Evolutionary conservation across 1,139 yeast genomes (phyloP).

Genomic region (Candida sanyaensis): DNA sequence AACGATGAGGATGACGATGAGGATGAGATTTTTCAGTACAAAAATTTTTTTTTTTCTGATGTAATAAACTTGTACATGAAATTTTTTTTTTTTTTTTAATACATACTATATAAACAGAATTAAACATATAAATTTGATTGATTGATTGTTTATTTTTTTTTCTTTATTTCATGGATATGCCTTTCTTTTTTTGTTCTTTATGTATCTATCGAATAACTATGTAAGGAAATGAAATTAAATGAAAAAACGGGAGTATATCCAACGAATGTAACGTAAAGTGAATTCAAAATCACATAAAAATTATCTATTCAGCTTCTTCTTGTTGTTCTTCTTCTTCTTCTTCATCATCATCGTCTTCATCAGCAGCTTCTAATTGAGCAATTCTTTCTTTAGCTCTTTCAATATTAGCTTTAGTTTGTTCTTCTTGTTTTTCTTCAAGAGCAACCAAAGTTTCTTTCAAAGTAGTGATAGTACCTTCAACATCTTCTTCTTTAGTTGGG

Average conservation of each 20-base stretch:
- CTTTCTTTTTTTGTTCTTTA: not conserved
- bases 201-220: constrained; percentile 1
- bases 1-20: too few relatives aligned
- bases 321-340: constrained; percentile 19
- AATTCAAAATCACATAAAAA: not conserved
- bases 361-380: constrained; percentile 58
- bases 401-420: constrained; percentile 74
- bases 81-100: too few relatives aligned
- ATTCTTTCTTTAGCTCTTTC: constrained; percentile 76
- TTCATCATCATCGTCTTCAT: constrained; percentile 30
- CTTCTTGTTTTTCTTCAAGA: constrained; percentile 75
- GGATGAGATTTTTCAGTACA: too few relatives aligned
- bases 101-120: too few relatives aligned
- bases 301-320: constrained; percentile 10
- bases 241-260: not conserved
- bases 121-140: too few relatives aligned
- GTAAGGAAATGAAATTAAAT: not conserved
- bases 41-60: too few relatives aligned
- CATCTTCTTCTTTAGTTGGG: constrained; percentile 79
- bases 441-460: constrained; percentile 75
- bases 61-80: too few relatives aligned
- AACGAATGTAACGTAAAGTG: not conserved
- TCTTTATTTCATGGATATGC: not conserved
- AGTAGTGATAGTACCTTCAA: constrained; percentile 62
- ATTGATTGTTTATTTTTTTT: too few relatives aligned